Base-by-base conservation (phyloP, 2,329 filamentous ascomycete species). In the Penicillium sp. region DNA sequence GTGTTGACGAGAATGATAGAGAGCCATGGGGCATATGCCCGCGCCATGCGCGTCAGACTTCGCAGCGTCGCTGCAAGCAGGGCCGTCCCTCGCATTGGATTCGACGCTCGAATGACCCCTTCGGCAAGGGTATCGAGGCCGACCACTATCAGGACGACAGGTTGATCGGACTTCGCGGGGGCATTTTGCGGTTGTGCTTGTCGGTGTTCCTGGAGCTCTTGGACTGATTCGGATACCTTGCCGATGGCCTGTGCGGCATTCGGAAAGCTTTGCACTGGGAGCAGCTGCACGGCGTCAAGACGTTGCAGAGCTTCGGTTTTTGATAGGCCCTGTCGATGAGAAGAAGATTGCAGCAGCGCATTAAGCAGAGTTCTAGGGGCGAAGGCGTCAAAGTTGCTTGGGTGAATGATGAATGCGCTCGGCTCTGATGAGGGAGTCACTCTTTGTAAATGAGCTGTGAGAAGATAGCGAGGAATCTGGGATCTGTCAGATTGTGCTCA, bases 1-100 rank as follows among this genome's bases (percentile, higher is more conserved):
- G 73, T 73, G 66, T 77, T 77, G 19, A 78, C 71, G 18, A 78
- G 60, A 24, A 77, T 50, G n/a, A 75, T 59, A 0, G 73, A 73
- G 5, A 78, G 64, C 50, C 63, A 66, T 0, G 67, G 63, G 2
- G 60, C 54, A 53, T 76, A 62, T 51, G 64, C 62, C 2, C 73
- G 64, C 13, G 74, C 70, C 53, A 78, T 54, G 6, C 68, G 64
- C 1, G 72, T 77, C 27, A 78, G 47, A 6, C 68, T 74, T 6
- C 71, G 69, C 31, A 78, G 59, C 3, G 70, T 66, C 11, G 72
- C 68, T 13, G 65, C 65, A 46, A 78, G 56, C 6, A 72, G 57
- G 2, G 75, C 75, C 3, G 73, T 67, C 10, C 73, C 75, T 27
- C 69, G 68, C 11, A 71, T 65, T 0, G 73, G 69, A 33, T 75